These are phyloP conservation scores for Aurifilum marmelostoma DNA, from an alignment of 2,329 filamentous ascomycete species.

Conservation along the genomic window DNA sequence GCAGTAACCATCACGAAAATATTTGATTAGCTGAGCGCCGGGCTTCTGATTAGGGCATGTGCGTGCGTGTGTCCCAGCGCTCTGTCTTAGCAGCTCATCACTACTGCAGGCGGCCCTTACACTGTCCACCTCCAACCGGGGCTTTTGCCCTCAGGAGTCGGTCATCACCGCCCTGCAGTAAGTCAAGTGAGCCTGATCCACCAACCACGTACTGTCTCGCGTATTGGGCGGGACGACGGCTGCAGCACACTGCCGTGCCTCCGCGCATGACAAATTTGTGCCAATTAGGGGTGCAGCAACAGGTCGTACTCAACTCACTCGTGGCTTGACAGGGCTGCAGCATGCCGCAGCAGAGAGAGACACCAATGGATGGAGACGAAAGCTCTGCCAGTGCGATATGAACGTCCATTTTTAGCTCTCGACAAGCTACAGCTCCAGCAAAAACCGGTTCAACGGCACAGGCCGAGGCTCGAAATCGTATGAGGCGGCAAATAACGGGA, in stretches of 20 bases:
- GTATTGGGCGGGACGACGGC: not conserved
- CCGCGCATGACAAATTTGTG: slow-evolving; percentile 11
- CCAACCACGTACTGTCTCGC: not conserved
- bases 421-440: too few relatives aligned
- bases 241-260: slow-evolving; percentile 12
- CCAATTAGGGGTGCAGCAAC: slow-evolving; percentile 1
- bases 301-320: not conserved
- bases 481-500: slow-evolving; percentile 1
- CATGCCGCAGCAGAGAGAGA: not conserved
- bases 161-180: slow-evolving; percentile 13
- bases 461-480: not conserved
- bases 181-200: slow-evolving; percentile 9
- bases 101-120: slow-evolving; percentile 2
- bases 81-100: not conserved
- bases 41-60: not conserved
- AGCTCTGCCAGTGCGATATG: not conserved
- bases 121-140: not conserved
- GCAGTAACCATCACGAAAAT: not conserved
- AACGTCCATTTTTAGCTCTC: not conserved
- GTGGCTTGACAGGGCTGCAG: not conserved
- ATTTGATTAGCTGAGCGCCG: not conserved
- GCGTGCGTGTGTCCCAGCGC: not conserved
- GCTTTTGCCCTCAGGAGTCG: slow-evolving; percentile 3
- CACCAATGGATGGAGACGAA: not conserved
- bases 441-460: not conserved